A percentile compares a stretch with the other conserved stretches of the same genome.
phyloP scores from a whole-genome alignment of 2,329 filamentous ascomycete species.

The Exserohilum rostratum region DNA sequence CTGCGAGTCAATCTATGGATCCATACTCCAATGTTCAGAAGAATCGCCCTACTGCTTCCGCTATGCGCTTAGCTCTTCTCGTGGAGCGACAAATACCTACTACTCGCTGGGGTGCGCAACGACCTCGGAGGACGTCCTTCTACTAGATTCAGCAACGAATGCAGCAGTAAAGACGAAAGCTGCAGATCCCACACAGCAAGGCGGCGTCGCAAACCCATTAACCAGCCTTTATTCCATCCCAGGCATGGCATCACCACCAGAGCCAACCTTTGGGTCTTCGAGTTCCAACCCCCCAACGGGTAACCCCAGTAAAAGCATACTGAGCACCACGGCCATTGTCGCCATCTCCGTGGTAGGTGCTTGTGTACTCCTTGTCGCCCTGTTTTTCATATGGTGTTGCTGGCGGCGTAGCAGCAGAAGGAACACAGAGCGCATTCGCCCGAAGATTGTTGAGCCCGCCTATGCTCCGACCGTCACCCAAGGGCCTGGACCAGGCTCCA shows the following conservation, averaged over 20 bases:
- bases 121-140: conserved; percentile 5
- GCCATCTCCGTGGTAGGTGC: conserved; percentile 3
- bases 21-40: conserved; percentile 10
- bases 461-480: not conserved
- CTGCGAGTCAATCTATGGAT: conserved; percentile 4
- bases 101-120: conserved; percentile 8
- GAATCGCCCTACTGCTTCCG: conserved; percentile 6
- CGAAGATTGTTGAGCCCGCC: not conserved
- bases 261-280: not conserved
- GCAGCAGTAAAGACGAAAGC: not conserved
- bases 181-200: not conserved
- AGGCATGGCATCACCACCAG: not conserved
- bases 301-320: not conserved
- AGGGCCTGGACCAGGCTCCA: too few species aligned
- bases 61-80: conserved; percentile 8
- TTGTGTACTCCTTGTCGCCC: not conserved
- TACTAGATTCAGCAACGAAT: conserved; percentile 5
- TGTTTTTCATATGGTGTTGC: conserved; percentile 1
- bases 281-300: not conserved
- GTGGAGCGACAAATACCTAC: not conserved
- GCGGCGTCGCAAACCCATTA: not conserved
- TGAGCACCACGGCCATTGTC: conserved; percentile 5
- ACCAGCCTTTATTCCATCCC: not conserved
- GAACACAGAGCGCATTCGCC: not conserved
- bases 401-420: not conserved